Evolutionary conservation across 129 eudicot genomes (phyloP).

Genomic region (Chrysanthemum lavandulifolium): DNA sequence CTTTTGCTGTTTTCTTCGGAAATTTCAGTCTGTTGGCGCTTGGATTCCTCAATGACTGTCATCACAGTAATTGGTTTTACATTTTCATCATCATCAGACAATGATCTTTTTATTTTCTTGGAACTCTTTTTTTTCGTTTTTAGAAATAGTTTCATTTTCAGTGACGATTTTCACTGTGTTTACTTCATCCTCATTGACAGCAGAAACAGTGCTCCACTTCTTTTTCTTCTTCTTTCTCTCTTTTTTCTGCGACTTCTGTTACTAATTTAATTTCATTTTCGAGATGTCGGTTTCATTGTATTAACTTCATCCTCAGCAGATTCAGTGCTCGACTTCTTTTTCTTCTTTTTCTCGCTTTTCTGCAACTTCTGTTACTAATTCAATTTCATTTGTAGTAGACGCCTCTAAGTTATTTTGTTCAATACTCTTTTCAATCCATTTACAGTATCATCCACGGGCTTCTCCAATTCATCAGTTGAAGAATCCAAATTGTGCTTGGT

Average conservation of each 20-base stretch:
- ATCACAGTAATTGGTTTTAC: constrained; percentile 19
- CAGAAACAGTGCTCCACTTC: constrained; percentile 13
- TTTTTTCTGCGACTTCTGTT: constrained; percentile 15
- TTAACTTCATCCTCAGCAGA: too few species aligned
- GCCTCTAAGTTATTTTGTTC: not conserved
- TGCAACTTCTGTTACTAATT: not conserved
- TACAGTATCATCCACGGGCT: not conserved
- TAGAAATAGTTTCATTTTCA: constrained; percentile 24
- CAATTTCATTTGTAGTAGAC: not conserved
- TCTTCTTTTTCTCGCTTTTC: not conserved
- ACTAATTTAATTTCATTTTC: constrained; percentile 8
- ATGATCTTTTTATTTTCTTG: constrained; percentile 55
- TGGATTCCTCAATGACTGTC: constrained; percentile 41
- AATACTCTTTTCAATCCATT: not conserved
- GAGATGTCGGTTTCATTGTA: not conserved
- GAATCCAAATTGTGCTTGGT: constrained; percentile 24
- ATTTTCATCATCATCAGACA: constrained; percentile 36
- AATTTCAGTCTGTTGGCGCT: constrained; percentile 44
- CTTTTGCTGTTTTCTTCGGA: constrained; percentile 32
- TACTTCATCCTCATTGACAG: constrained; percentile 1
- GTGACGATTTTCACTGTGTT: constrained; percentile 18
- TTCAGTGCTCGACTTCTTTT: too few species aligned
- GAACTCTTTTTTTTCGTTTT: constrained; percentile 46
- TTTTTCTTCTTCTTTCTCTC: constrained; percentile 42
- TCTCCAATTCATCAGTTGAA: constrained; percentile 16